Evolutionary conservation across 2,329 filamentous ascomycete species (phyloP), one percentile per base, ranked within the genome.

Genomic region (Botryosphaeria dothidea): DNA sequence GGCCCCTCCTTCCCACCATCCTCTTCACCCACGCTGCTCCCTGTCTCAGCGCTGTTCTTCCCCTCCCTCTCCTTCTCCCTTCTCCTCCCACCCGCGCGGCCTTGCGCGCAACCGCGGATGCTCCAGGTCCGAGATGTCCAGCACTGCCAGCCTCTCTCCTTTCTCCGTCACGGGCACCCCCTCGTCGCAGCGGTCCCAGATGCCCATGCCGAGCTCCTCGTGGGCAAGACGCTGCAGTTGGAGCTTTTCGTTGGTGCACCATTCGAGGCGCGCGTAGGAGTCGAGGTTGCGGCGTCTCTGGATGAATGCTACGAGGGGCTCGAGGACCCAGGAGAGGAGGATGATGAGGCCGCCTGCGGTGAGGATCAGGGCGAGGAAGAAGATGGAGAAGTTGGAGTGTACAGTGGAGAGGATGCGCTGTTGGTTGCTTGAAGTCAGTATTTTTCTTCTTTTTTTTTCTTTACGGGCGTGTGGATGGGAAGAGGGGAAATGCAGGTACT

Each of bases 251-350:
- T 54, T 56, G 25, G 67, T 62, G 7, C 62, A 46, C 67, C 67
- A 68, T 38, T 68, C 67, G 6, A 68, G 56, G 3, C 64, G 34
- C 51, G 65, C 62, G 34, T 68, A 17, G 38, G 17, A 7, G 38
- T 41, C 38, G 2, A 41, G 38, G 19, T 23, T 23, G 25, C 48
- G 48, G 48, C 29, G 23, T 17, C 31, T 52, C 15, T 52, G 48
- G 9, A 52, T 3, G 48, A 15, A 34, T 8, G 11, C 29, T 3
- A 52, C 48, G 23, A 52, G 23, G 3, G 48, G 48, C 17, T 52
- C 48, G 19, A 52, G 3, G 25, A 7, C 7, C 23, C 25, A 52
- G 25, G 48, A 52, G 48, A 31, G 23, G 4, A 52, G 23, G 25
- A 52, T 34, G 9, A 52, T 17, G 48, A 52, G 23, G 7, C 23